phyloP scores from a whole-genome alignment of 306 rosid species.

The Sicyos baderoa region DNA sequence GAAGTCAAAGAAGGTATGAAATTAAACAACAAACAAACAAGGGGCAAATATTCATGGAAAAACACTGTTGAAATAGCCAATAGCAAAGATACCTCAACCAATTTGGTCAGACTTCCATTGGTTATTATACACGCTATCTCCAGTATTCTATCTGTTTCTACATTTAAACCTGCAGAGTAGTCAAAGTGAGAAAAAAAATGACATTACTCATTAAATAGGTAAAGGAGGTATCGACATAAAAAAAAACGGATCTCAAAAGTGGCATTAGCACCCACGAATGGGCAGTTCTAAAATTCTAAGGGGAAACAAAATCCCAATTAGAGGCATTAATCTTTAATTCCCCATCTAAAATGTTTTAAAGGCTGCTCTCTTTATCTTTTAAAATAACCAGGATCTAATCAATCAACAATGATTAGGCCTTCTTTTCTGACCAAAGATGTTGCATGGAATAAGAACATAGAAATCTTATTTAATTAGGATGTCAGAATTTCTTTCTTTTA shows the following conservation, averaged over 20 bases:
- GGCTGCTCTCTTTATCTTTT: neutral
- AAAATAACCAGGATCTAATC: neutral
- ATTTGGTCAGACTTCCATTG: constrained; percentile 67
- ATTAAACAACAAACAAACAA: constrained; percentile 16
- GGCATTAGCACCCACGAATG: neutral
- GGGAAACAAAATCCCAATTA: neutral
- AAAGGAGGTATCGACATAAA: too few species aligned
- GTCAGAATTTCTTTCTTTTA: neutral
- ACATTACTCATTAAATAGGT: neutral
- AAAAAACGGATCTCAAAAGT: neutral
- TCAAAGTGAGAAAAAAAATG: neutral
- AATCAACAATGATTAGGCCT: neutral
- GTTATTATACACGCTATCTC: constrained; percentile 94
- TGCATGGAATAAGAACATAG: neutral
- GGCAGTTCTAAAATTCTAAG: neutral
- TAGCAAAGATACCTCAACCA: constrained; percentile 50
- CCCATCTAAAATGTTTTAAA: constrained; percentile 1
- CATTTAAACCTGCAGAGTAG: constrained; percentile 53
- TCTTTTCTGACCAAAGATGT: neutral
- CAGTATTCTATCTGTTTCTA: constrained; percentile 78
- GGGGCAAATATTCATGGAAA: constrained; percentile 2
- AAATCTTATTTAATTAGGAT: neutral
- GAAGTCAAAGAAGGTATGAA: neutral
- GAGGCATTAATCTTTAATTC: neutral
- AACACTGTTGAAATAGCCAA: constrained; percentile 8